phyloP scores from a whole-genome alignment of 1,284 basidiomycete species.

The Malassezia cuniculi region DNA sequence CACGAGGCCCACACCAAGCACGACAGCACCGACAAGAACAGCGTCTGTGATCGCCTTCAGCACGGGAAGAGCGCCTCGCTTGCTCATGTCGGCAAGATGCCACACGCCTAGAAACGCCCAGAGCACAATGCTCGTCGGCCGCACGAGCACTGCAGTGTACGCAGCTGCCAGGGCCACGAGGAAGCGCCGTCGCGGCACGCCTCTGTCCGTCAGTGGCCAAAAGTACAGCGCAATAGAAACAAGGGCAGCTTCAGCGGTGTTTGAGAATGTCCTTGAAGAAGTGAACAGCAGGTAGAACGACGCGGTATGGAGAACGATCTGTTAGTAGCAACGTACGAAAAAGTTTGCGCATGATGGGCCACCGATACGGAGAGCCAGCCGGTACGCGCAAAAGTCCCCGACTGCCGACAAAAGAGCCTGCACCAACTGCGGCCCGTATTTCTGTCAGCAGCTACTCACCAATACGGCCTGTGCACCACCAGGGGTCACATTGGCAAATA shows the following conservation, averaged over 20 bases:
- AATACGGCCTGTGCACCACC: constrained; percentile 49
- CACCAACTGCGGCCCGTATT: constrained; percentile 57
- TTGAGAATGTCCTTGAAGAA: constrained; percentile 76
- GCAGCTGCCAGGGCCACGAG: constrained; percentile 1
- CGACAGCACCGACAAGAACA: constrained; percentile 27
- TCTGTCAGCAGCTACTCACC: constrained; percentile 22
- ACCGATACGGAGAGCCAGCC: constrained; percentile 55
- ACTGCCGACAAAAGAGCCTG: constrained; percentile 67
- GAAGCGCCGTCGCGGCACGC: not conserved
- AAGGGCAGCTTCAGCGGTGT: constrained; percentile 78
- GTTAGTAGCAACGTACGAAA: constrained; percentile 53
- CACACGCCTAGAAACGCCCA: constrained; percentile 55
- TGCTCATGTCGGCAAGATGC: not conserved
- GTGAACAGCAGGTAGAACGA: constrained; percentile 78
- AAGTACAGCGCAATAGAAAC: constrained; percentile 63
- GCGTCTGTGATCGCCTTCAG: not conserved
- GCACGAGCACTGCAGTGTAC: constrained; percentile 58
- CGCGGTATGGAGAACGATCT: constrained; percentile 69
- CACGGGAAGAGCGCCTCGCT: no score
- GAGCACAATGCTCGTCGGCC: constrained; percentile 73
- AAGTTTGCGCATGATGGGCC: constrained; percentile 52
- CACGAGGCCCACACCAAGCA: constrained; percentile 48
- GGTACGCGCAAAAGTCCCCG: constrained; percentile 64
- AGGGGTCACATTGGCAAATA: no score
- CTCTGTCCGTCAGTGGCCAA: constrained; percentile 52